phyloP scores from a whole-genome alignment of 2,329 filamentous ascomycete genomes.

The Huntiella moniliformis region DNA sequence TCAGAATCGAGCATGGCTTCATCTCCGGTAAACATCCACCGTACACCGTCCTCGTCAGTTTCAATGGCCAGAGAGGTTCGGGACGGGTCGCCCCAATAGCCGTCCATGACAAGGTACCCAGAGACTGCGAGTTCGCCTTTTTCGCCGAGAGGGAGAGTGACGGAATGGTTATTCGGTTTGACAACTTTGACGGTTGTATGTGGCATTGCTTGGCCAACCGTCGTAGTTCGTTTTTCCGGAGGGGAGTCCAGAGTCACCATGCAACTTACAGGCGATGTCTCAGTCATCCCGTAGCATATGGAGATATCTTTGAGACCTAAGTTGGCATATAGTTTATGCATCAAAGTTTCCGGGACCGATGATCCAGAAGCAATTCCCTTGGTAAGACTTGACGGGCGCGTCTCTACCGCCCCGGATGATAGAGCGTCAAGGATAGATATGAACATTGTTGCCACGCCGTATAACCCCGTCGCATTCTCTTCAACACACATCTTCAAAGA shows the following conservation, averaged over 20 bases:
- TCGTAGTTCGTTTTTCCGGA: conserved; percentile 50
- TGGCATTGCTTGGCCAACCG: conserved; percentile 65
- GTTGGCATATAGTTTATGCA: conserved; percentile 52
- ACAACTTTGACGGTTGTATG: conserved; percentile 68
- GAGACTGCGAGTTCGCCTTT: conserved; percentile 65
- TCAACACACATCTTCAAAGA: conserved; percentile 39
- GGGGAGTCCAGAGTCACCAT: conserved; percentile 73
- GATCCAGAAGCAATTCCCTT: conserved; percentile 89
- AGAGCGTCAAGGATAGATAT: conserved; percentile 68
- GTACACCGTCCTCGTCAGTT: conserved; percentile 24
- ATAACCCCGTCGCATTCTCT: conserved; percentile 44
- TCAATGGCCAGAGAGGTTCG: conserved; percentile 48
- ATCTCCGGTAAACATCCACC: conserved; percentile 89
- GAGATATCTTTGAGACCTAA: conserved; percentile 69
- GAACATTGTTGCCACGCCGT: conserved; percentile 92
- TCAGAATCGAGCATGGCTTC: conserved; percentile 70
- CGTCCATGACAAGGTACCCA: conserved; percentile 80
- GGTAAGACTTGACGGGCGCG: conserved; percentile 29
- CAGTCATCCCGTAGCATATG: conserved; percentile 95
- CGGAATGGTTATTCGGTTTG: conserved; percentile 38
- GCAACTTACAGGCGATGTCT: conserved; percentile 58
- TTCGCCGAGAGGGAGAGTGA: conserved; percentile 42
- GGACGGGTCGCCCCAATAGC: conserved; percentile 62
- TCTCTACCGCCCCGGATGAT: conserved; percentile 20
- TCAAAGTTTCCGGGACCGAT: conserved; percentile 66